Evolutionary conservation across 495 filamentous ascomycete species (phyloP).

Genomic region (Aspergillus heteromorphus): DNA sequence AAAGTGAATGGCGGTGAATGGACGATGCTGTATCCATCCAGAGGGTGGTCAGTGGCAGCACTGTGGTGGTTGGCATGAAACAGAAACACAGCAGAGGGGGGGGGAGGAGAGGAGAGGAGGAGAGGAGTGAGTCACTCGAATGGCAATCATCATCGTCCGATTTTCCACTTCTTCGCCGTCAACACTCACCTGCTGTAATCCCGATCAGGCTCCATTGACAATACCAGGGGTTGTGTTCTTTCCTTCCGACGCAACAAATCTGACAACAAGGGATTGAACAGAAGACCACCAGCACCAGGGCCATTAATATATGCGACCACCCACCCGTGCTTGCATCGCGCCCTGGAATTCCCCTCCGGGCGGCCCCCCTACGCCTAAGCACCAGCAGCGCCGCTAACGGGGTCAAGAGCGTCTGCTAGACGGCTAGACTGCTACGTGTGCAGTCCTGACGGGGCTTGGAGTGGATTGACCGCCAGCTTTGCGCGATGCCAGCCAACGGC

Average conservation of each 20-base stretch:
- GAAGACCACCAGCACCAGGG: too few species aligned
- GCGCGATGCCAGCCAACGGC: constrained; percentile 7
- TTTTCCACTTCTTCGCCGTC: neutral
- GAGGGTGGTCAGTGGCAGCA: constrained; percentile 12
- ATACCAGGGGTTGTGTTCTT: neutral
- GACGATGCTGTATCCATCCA: constrained; percentile 31
- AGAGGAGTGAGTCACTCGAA: neutral
- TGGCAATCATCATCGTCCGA: neutral
- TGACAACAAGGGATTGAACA: constrained; percentile 1
- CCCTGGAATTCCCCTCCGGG: neutral
- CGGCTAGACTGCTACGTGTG: constrained; percentile 37
- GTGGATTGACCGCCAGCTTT: constrained; percentile 20
- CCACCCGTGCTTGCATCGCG: neutral
- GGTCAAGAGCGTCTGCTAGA: constrained; percentile 11
- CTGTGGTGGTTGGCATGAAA: constrained; percentile 8
- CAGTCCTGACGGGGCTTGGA: constrained; percentile 25
- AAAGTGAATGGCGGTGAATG: constrained; percentile 44
- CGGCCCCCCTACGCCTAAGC: constrained; percentile 1
- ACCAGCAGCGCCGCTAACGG: constrained; percentile 20
- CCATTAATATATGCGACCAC: neutral
- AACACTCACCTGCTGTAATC: constrained; percentile 32
- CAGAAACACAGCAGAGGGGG: neutral
- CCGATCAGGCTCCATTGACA: constrained; percentile 27
- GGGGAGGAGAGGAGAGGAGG: too few species aligned
- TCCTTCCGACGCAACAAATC: too few species aligned